Percentiles rank a stretch among this genome's conserved stretches.
These are phyloP conservation scores for Candida chauliodis DNA, from an alignment of 805 yeast species.

Conservation along the genomic window DNA sequence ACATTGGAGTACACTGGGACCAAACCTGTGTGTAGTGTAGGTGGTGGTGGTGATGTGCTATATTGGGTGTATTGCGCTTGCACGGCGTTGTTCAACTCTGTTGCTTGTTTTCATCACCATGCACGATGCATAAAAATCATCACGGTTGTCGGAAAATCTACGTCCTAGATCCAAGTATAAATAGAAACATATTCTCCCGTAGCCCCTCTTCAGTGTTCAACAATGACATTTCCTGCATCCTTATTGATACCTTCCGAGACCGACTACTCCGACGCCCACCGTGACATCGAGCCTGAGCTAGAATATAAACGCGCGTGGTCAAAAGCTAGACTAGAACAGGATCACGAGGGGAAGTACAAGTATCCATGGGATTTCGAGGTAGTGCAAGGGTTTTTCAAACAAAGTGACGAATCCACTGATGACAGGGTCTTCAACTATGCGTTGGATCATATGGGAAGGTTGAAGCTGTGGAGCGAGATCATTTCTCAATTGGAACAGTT, in stretches of 20 bases:
- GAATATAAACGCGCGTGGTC: slow-evolving; percentile 12
- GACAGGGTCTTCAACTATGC: slow-evolving; percentile 45
- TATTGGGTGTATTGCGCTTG: too few relatives aligned
- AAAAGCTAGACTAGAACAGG: slow-evolving; percentile 15
- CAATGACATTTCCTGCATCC: slow-evolving; percentile 17
- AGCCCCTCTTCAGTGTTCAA: too few relatives aligned
- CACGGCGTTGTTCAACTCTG: too few relatives aligned
- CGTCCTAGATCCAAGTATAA: too few relatives aligned
- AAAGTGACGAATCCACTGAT: slow-evolving; percentile 42
- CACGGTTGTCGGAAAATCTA: too few relatives aligned
- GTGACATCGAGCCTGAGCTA: slow-evolving; percentile 16
- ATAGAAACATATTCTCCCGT: too few relatives aligned
- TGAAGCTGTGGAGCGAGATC: slow-evolving; percentile 39
- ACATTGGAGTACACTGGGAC: too few relatives aligned
- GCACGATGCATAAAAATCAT: too few relatives aligned
- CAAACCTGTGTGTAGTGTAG: too few relatives aligned
- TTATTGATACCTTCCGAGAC: slow-evolving; percentile 27
- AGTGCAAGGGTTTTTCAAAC: slow-evolving; percentile 50
- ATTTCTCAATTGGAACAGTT: slow-evolving; percentile 27
- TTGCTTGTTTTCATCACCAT: too few relatives aligned
- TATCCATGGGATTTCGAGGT: slow-evolving; percentile 47
- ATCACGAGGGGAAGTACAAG: slow-evolving; percentile 16
- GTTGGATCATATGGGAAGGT: slow-evolving; percentile 42
- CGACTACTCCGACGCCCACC: slow-evolving; percentile 33
- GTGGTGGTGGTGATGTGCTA: too few relatives aligned